Base-by-base conservation (phyloP, 495 filamentous ascomycete species). In the Xylaria curta region DNA sequence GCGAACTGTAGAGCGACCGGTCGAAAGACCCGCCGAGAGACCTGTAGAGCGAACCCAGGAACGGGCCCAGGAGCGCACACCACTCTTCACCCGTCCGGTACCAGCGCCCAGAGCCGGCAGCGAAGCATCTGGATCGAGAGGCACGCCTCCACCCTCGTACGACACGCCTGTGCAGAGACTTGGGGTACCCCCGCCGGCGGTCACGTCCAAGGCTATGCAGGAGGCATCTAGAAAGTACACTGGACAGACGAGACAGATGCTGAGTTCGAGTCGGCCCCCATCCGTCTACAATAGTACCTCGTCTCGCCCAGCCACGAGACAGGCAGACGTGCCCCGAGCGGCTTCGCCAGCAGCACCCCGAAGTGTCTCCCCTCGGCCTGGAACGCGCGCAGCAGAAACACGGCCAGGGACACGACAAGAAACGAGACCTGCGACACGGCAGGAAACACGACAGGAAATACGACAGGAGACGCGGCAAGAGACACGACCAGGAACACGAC, bases 171-270 rank as follows among this genome's bases (percentile, higher is more conserved):
- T 92, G 46, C 76, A 95, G 87, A 88, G 94, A 54, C 89, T 99
- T 15, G 97, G 91, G 70, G 92, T 94, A 19, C 97, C 97, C 0
- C 90, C 96, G 66, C 96, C 95, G 0, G 97, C 97, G 13, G 93
- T 95, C 72, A 98, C 97, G 0, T 91, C 92, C 9, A 90, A 91
- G 66, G 91, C 95, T 58, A 99, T 99, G 97, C 91, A 97, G 74
- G 91, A 96, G 76, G 92, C 95, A 15, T 94, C 94, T 1, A 90
- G 95, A 68, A 92, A 92, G 76, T 97, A 96, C 78, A 89, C 92
- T 56, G 90, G 91, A 65, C 92, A 97, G 80, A 92, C 91, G 9
- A 89, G 93, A 66, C 92, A 87, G 74, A 91, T 97, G 88, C 93
- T 97, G 76, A 81, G 75, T 73, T 67, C 71, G 70, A 89, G 88